Conservation (phyloP, 139 green algal genomes). For the Tetraselmis striata region DNA sequence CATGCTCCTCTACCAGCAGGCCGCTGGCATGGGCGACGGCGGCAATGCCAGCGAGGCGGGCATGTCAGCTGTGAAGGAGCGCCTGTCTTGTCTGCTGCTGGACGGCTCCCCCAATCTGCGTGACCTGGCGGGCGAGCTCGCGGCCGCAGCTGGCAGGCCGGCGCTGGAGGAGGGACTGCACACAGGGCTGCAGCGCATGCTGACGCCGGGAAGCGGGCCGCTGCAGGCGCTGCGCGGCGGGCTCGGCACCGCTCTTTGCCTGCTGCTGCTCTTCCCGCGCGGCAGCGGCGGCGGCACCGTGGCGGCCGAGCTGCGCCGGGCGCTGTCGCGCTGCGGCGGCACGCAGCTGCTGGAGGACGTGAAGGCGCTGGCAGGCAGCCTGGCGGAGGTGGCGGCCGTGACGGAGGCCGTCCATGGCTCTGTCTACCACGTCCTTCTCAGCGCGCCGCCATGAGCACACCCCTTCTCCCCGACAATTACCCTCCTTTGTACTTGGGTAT, state of each 20-base stretch:
- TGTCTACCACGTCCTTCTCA: conserved; percentile 16
- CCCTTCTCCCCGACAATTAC: too few species aligned
- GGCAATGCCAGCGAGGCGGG: not conserved
- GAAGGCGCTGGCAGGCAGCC: conserved; percentile 27
- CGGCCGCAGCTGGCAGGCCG: not conserved
- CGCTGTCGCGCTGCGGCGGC: conserved; percentile 42
- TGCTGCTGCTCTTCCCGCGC: not conserved
- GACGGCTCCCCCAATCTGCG: conserved; percentile 45
- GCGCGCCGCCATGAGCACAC: not conserved
- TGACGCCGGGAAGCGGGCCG: not conserved
- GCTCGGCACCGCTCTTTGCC: not conserved
- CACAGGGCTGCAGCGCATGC: conserved; percentile 20
- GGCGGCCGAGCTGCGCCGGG: conserved; percentile 13
- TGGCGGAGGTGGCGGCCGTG: conserved; percentile 34
- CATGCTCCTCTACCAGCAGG: not conserved
- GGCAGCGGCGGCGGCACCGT: conserved; percentile 3
- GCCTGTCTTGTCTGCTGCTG: conserved; percentile 23
- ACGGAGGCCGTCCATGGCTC: conserved; percentile 41
- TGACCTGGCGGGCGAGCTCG: conserved; percentile 49
- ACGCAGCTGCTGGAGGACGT: conserved; percentile 37
- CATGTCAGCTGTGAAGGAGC: conserved; percentile 25
- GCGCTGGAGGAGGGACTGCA: conserved; percentile 15
- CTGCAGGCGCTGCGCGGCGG: not conserved
- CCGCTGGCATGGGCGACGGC: too few species aligned
- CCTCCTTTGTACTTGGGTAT: too few species aligned